These are phyloP conservation scores for Neofusicoccum laricinum DNA, from an alignment of 2,329 filamentous ascomycete genomes.

Conservation along the genomic window DNA sequence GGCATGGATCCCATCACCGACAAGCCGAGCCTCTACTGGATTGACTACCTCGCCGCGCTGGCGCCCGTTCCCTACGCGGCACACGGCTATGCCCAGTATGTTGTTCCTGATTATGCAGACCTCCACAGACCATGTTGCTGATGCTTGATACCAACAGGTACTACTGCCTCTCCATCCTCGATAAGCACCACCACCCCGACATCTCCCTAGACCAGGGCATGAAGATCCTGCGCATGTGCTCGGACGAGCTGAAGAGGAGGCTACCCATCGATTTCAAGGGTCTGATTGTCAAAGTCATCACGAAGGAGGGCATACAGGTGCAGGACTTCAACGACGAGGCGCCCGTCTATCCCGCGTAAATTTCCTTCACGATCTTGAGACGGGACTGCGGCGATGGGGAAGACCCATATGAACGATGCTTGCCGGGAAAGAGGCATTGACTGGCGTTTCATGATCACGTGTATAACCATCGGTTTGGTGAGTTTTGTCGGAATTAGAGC, in stretches of 20 bases:
- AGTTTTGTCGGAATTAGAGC: neutral
- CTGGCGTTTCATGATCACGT: neutral
- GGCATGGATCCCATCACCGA: slow-evolving; percentile 89
- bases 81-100: slow-evolving; percentile 95
- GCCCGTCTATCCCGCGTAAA: slow-evolving; percentile 51
- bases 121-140: neutral
- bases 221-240: slow-evolving; percentile 91
- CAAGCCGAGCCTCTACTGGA: slow-evolving; percentile 92
- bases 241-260: slow-evolving; percentile 92
- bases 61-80: slow-evolving; percentile 91
- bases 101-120: slow-evolving; percentile 15
- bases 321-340: slow-evolving; percentile 82
- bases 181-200: slow-evolving; percentile 97
- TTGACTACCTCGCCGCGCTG: slow-evolving; percentile 90
- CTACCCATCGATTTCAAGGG: slow-evolving; percentile 99
- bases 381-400: neutral
- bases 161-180: slow-evolving; percentile 95
- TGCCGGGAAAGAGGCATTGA: too few relatives aligned
- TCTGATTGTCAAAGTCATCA: slow-evolving; percentile 87
- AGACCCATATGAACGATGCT: neutral
- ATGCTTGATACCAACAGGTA: slow-evolving; percentile 57
- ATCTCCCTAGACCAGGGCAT: slow-evolving; percentile 86
- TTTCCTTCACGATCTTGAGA: too few relatives aligned
- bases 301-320: slow-evolving; percentile 86
- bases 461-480: too few relatives aligned